Evolutionary conservation across 2,329 filamentous ascomycete genomes (phyloP), one percentile per base, ranked within the genome.

Genomic region (Ophiostoma himal-ulmi): DNA sequence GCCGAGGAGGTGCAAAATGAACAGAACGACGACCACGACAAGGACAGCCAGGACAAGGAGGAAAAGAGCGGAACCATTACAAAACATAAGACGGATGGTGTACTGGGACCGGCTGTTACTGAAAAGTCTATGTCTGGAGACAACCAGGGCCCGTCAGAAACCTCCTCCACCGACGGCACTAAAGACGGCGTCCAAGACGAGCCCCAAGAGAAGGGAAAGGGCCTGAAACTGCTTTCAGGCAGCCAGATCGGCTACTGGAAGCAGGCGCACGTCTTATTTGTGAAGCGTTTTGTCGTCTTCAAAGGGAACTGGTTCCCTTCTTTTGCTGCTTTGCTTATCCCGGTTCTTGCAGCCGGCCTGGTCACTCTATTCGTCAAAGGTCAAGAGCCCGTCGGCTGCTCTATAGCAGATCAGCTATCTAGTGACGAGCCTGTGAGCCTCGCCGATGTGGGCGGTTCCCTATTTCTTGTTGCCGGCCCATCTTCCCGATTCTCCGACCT

Each of bases 231-330:
- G 70, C 83, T 88, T 44, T 89, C 91, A 5, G 93, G 93, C 0
- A 84, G 83, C 72, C 86, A 84, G 6, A 89, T 94, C 44, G 86
- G 89, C 4, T 90, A 92, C 77, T 78, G 86, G 64, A 84, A 83
- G 73, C 94, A 97, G 80, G 87, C 87, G 0, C 81, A 83, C 76
- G 89, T 96, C 1, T 81, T 97, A 7, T 92, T 96, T 77, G 81
- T 83, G 69, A 97, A 97, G 78, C 86, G 94, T 39, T 81, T 88
- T 71, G 93, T 88, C 0, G 90, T 97, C 48, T 83, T 96, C 68
- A 89, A 90, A 75, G 85, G 90, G 48, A 96, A 94, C 76, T 91
- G 88, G 79, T 82, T 94, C 65, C 91, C 93, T 0, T 93, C 93
- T 71, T 76, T 89, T 8, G 88, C 88, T 2, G 93, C 92, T 0